A percentile compares a stretch with the other conserved stretches of the same genome.
phyloP scores from a whole-genome alignment of 2,329 filamentous ascomycete genomes.

The Colletotrichum kahawae region DNA sequence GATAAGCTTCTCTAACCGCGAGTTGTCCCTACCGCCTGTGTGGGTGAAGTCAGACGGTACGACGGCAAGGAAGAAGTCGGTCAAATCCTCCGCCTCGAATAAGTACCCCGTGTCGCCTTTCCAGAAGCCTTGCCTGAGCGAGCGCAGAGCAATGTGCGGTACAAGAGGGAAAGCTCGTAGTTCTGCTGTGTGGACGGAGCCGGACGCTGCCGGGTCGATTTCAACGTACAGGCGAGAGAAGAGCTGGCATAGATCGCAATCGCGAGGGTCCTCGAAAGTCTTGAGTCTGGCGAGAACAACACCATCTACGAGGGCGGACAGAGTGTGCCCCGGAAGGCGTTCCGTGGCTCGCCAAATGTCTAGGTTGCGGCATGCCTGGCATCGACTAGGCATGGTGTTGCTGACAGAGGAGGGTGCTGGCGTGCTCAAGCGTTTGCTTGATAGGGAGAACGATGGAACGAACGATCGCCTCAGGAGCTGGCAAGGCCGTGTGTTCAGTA shows the following conservation, averaged over 20 bases:
- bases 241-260: neutral
- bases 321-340: neutral
- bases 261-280: neutral
- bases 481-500: neutral
- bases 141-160: neutral
- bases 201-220: neutral
- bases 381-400: neutral
- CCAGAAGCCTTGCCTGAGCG: neutral
- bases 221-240: neutral
- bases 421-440: neutral
- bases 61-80: conserved; percentile 3
- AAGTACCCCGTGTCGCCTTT: neutral
- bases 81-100: neutral
- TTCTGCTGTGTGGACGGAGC: neutral
- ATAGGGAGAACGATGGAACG: neutral
- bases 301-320: neutral
- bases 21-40: neutral
- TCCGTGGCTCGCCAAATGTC: conserved; percentile 3
- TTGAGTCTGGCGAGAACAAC: neutral
- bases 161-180: neutral
- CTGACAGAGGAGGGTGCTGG: neutral
- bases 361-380: neutral
- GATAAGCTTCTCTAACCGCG: neutral
- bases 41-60: conserved; percentile 1
- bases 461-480: conserved; percentile 3